phyloP scores from a whole-genome alignment of 2,329 filamentous ascomycete genomes.

The Aureobasidium lini region DNA sequence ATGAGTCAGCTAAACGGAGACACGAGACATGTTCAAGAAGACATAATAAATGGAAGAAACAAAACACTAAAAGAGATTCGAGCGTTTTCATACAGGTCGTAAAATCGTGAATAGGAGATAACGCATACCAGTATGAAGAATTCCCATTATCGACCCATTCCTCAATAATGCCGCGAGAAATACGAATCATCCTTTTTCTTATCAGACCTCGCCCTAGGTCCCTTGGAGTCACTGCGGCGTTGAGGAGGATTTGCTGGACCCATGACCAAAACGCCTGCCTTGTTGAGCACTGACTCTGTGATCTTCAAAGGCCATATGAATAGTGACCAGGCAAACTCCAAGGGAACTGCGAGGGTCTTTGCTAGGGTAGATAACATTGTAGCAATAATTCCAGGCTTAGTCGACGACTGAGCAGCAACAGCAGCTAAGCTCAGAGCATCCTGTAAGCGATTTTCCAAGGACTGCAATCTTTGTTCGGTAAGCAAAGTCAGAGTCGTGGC shows the following conservation, averaged over 20 bases:
- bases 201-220: not conserved
- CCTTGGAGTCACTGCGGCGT: not conserved
- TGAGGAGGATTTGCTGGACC: not conserved
- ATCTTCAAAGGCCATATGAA: slow-evolving; percentile 12
- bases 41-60: not conserved
- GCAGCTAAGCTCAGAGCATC: slow-evolving; percentile 78
- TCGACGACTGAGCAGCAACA: slow-evolving; percentile 51
- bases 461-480: slow-evolving; percentile 65
- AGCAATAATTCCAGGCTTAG: slow-evolving; percentile 20
- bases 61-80: not conserved
- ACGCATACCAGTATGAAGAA: not conserved
- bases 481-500: slow-evolving; percentile 66
- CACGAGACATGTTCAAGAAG: no score
- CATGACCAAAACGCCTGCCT: slow-evolving; percentile 2
- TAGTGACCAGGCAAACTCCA: not conserved
- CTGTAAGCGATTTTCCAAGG: slow-evolving; percentile 62
- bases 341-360: not conserved
- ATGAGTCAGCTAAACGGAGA: not conserved
- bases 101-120: not conserved
- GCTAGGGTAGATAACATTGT: slow-evolving; percentile 17
- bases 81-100: not conserved
- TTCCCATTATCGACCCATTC: not conserved
- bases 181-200: slow-evolving; percentile 11
- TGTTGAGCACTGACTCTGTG: slow-evolving; percentile 5
- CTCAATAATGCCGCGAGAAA: slow-evolving; percentile 5